Percentiles rank a stretch among this genome's conserved stretches.
These are phyloP conservation scores for Fusarium illudens DNA, from an alignment of 2,329 filamentous ascomycete species.

Conservation along the genomic window DNA sequence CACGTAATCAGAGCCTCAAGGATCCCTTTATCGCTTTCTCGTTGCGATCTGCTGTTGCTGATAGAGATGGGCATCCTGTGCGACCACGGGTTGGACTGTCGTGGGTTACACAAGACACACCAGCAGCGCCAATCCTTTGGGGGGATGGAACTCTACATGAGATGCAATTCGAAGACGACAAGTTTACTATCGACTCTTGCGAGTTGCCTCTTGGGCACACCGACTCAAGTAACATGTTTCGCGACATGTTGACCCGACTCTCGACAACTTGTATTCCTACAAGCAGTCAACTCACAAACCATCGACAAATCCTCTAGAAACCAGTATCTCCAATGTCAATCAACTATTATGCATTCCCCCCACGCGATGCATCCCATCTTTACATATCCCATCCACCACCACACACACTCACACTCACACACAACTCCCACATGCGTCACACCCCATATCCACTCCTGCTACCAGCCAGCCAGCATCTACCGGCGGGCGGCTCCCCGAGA, in stretches of 20 bases:
- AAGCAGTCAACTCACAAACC: background rate
- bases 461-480: background rate
- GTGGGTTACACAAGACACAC: constrained; percentile 21
- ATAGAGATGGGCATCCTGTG: constrained; percentile 19
- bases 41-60: constrained; percentile 27
- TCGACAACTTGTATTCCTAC: background rate
- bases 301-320: background rate
- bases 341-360: background rate
- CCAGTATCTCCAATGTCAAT: background rate
- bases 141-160: constrained; percentile 10
- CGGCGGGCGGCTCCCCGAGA: constrained; percentile 9
- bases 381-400: background rate
- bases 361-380: constrained; percentile 17
- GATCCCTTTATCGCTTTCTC: constrained; percentile 3
- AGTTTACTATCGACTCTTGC: background rate
- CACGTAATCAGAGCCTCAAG: constrained; percentile 31
- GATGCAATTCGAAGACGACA: background rate
- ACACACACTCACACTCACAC: too few species aligned
- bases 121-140: constrained; percentile 18
- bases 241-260: background rate
- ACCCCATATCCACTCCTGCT: constrained; percentile 24
- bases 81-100: constrained; percentile 15
- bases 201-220: background rate
- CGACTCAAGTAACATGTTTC: background rate
- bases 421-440: constrained; percentile 20